Base-by-base conservation (phyloP, 2,329 filamentous ascomycete genomes). In the Diplodia sapinea region DNA sequence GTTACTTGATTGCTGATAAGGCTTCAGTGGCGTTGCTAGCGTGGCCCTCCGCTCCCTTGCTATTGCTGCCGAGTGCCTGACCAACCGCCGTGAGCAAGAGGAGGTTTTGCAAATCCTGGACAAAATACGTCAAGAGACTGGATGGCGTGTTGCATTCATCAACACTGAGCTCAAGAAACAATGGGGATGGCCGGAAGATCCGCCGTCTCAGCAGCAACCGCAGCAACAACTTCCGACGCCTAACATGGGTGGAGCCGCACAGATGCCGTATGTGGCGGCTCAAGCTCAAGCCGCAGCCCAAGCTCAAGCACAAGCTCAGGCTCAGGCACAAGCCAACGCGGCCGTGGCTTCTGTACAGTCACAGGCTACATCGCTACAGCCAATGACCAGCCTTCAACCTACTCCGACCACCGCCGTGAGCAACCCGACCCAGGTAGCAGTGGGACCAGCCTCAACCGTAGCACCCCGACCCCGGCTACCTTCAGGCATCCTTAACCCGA, bases 101-200 rank as follows among this genome's bases (percentile, higher is more conserved):
- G 93, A 97, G 78, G 91, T 93, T 0, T 81, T 96, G 8, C 78
- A 85, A 3, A 92, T 96, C 31, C 86, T 98, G 50, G 88, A 90
- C 55, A 88, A 87, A 72, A 93, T 96, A 70, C 86, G 88, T 63
- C 86, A 86, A 68, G 88, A 92, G 72, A 93, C 91, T 0, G 92
- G 92, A 15, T 96, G 92, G 92, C 86, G 87, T 47, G 86, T 94
- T 5, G 87, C 85, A 2, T 89, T 89, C 68, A 82, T 95, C n/a
- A 86, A 90, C 73, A 83, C 85, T 50, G 89, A 92, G 68, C 84
- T 97, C 43, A 91, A 89, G 75, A 85, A 86, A 70, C 87, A 86
- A 69, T 97, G 94, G 94, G 89, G 89, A 7, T 94, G 91, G 90
- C 84, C 85, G 70, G 82, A 84, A 50, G 79, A 78, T 57, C 74